phyloP scores from a whole-genome alignment of 139 green algal species.

The Volvox reticuliferus region DNA sequence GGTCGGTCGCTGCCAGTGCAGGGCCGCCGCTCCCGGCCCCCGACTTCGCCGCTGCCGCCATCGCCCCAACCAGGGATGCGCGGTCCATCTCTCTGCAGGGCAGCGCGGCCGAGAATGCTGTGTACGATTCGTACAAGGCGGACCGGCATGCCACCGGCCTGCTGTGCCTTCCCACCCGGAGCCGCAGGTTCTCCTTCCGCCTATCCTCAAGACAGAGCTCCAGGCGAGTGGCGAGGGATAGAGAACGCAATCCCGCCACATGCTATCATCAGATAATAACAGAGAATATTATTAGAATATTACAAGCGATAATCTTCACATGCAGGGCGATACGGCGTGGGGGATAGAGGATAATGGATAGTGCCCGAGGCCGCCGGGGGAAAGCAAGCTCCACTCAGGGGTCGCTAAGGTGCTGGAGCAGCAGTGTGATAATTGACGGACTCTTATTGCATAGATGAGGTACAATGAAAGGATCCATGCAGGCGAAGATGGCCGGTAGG shows the following conservation, averaged over 20 bases:
- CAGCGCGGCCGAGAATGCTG: background rate
- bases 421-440: no score
- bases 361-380: no score
- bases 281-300: background rate
- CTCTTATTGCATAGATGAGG: no score
- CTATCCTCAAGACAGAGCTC: conserved; percentile 12
- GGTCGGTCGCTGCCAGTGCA: background rate
- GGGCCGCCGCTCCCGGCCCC: background rate
- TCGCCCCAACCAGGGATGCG: background rate
- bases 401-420: no score
- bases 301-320: background rate
- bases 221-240: background rate
- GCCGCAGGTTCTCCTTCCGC: conserved; percentile 14
- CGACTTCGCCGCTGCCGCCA: background rate
- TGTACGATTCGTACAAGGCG: background rate
- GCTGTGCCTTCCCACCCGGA: background rate
- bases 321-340: no score
- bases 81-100: conserved; percentile 1
- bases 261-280: background rate
- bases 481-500: no score
- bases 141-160: background rate
- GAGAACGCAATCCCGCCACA: background rate
- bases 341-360: no score
- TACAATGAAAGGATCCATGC: no score
- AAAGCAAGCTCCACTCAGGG: no score